Conservation (phyloP, 139 green algal species). For the Chlorella sp. region DNA sequence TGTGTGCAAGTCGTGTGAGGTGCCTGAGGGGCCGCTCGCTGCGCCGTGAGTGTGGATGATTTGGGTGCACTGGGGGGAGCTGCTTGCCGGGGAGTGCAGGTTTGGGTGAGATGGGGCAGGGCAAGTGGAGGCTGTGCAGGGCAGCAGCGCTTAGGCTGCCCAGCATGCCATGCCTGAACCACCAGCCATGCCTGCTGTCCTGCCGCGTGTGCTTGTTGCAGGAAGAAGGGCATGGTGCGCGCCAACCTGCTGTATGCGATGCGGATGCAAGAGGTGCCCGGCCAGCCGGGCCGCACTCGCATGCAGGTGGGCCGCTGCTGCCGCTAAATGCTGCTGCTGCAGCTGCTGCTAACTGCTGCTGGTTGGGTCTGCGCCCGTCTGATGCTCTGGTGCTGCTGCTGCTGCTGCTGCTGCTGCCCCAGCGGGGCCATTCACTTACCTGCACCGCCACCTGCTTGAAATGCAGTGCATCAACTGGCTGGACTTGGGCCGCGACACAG, state of each 20-base stretch:
- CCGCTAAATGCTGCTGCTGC: neutral
- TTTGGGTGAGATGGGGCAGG: no score
- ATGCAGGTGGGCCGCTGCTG: neutral
- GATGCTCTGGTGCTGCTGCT: neutral
- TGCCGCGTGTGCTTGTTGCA: no score
- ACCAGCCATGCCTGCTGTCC: no score
- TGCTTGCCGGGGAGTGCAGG: no score
- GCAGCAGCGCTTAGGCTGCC: no score
- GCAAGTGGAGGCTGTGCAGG: no score
- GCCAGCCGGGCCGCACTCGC: neutral
- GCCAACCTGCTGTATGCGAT: slow-evolving; percentile 26
- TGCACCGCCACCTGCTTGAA: neutral
- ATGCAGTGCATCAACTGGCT: slow-evolving; percentile 18
- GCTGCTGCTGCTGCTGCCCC: neutral
- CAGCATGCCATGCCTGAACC: no score
- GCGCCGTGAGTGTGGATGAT: no score
- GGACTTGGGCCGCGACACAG: slow-evolving; percentile 1
- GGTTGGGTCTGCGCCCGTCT: no score
- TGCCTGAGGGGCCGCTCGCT: neutral
- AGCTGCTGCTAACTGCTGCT: neutral
- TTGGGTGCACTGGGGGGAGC: no score
- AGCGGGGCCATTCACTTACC: no score
- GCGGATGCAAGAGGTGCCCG: neutral
- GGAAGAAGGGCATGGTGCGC: neutral
- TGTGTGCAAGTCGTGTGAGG: slow-evolving; percentile 12